Evolutionary conservation across 441 rosid species (phyloP), one percentile per base, ranked within the genome.

Genomic region (Bocquillonia castaneifolia): DNA sequence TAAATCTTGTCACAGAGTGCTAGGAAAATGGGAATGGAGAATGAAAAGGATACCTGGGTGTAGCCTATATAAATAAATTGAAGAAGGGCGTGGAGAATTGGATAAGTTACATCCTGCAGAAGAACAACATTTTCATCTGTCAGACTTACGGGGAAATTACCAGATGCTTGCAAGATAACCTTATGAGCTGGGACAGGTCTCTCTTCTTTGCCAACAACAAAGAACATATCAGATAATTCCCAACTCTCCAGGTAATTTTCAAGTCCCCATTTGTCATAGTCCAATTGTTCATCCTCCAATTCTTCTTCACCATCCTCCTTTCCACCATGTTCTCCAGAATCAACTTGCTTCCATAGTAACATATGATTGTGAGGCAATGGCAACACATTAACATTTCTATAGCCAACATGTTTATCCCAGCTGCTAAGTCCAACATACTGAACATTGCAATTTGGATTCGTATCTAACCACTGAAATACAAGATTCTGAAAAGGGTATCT

Each of bases 321-420:
- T 42, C 73, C 83, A 67, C 66, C 81, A 52, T 78, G 82, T 67
- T 85, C 92, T 44, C 72, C 72, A 56, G 78, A 81, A 65, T 86
- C 89, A 70, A 94, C 94, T 76, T 90, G 97, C 84, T 86, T 88
- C 99, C 99, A 94, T 36, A 92, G 74, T 69, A 80, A 68, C 77
- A 92, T 79, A 78, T 84, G 94, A 76, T 92, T 83, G 53, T 82
- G 88, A 0, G 90, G 89, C 68, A 95, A 80, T 12, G 98, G 97
- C 81, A 90, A 76, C 48, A 95, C 97, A 59, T 87, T 88, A 76
- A 92, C 95, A 69, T 95, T 95, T 70, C 99, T 88, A 63, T 95
- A 95, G 1, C 97, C 98, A 51, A 95, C 99, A 78, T 95, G 99
- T 76, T 82, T 90, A 69, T 95, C 97, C 99, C 99, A 95, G 76